Percentiles rank a stretch among this genome's conserved stretches.
Conservation (phyloP, 2,329 filamentous ascomycete genomes). For the Penicillium sp. region DNA sequence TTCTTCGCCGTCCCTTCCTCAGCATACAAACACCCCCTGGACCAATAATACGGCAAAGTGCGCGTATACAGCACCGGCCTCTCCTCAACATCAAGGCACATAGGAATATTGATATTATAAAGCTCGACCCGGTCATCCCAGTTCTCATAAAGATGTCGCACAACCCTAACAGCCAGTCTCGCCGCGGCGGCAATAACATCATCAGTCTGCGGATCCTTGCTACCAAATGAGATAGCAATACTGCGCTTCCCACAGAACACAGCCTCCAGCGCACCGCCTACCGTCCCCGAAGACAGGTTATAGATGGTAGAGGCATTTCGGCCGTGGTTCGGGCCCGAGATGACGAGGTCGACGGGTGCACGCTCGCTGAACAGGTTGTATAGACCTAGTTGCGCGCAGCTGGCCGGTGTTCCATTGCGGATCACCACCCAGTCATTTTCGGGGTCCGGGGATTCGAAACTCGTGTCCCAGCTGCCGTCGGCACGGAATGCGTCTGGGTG, state of each 20-base stretch:
- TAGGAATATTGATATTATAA: constrained; percentile 82
- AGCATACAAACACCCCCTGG: constrained; percentile 71
- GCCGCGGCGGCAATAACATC: constrained; percentile 72
- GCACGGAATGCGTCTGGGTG: constrained; percentile 56
- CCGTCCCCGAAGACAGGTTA: constrained; percentile 69
- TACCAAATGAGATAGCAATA: constrained; percentile 82
- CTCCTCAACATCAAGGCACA: constrained; percentile 67
- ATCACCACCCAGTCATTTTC: constrained; percentile 64
- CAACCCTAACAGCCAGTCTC: constrained; percentile 66
- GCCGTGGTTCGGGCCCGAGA: constrained; percentile 76
- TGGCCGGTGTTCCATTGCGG: constrained; percentile 72
- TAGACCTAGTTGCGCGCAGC: constrained; percentile 72
- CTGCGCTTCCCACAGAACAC: constrained; percentile 65
- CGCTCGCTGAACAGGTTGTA: constrained; percentile 70
- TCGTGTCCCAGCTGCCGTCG: constrained; percentile 53
- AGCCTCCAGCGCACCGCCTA: constrained; percentile 73
- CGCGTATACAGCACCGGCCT: constrained; percentile 71
- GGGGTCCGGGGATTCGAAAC: neutral
- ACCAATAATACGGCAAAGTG: constrained; percentile 86
- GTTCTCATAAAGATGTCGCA: constrained; percentile 69
- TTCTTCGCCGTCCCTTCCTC: constrained; percentile 58
- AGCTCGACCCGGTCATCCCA: constrained; percentile 72
- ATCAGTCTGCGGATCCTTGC: constrained; percentile 72
- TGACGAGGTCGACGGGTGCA: constrained; percentile 68
- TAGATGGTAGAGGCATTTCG: constrained; percentile 76